phyloP scores from a whole-genome alignment of 805 yeast species.

The Pichia gijzeniarum region DNA sequence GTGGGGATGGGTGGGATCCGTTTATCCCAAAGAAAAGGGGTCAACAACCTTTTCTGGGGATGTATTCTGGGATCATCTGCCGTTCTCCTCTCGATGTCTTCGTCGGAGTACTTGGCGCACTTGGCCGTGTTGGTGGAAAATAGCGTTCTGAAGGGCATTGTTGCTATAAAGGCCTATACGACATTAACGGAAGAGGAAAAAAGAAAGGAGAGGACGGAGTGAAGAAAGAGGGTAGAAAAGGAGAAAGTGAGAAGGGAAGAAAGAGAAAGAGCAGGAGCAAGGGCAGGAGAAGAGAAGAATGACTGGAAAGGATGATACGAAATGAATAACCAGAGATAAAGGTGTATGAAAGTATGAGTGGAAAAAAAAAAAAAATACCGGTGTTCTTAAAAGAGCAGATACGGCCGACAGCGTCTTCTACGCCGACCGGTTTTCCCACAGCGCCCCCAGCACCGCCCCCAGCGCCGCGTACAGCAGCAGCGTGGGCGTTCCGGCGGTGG shows the following conservation, averaged over 20 bases:
- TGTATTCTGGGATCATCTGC: conserved; percentile 17
- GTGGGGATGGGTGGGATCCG: conserved; percentile 48
- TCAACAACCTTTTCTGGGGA: conserved; percentile 32
- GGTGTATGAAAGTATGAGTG: no score
- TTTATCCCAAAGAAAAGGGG: conserved; percentile 27
- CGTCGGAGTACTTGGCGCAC: conserved; percentile 7
- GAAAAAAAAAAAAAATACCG: no score
- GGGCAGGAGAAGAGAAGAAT: neutral
- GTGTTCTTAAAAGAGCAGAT: no score
- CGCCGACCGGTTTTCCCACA: no score
- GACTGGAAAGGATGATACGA: no score
- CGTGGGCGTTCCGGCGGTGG: no score
- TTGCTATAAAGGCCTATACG: neutral
- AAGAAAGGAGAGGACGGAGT: neutral
- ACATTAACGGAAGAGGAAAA: neutral
- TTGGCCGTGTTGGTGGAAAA: conserved; percentile 6
- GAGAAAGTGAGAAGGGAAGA: neutral
- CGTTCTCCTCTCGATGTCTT: conserved; percentile 15
- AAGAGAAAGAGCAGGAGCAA: neutral
- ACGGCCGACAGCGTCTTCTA: no score
- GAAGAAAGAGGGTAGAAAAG: neutral
- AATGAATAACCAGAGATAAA: no score
- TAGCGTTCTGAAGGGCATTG: conserved; percentile 5
- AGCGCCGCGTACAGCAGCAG: neutral
- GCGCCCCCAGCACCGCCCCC: neutral